Evolutionary conservation across 371 early-diverging fungal genomes (phyloP).

Genomic region (Smittium culicis): DNA sequence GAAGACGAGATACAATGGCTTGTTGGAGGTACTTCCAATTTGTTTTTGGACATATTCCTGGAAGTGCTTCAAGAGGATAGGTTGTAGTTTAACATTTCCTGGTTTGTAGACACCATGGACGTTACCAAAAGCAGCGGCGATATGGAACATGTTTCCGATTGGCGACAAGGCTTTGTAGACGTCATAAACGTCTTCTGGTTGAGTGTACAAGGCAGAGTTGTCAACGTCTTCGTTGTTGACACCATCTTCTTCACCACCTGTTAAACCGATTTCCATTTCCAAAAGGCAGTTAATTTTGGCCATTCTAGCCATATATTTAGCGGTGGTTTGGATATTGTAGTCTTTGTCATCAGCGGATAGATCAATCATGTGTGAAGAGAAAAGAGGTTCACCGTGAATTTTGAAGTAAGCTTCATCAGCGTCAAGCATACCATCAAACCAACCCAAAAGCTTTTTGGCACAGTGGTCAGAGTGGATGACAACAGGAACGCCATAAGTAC

Average conservation of each 20-base stretch:
- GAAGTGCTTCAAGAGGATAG: constrained; percentile 74
- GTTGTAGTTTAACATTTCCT: constrained; percentile 78
- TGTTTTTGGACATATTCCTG: constrained; percentile 62
- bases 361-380: constrained; percentile 91
- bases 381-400: constrained; percentile 76
- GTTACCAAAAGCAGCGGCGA: constrained; percentile 84
- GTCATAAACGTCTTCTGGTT: constrained; percentile 85
- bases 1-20: constrained; percentile 86
- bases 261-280: constrained; percentile 93
- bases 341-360: constrained; percentile 79
- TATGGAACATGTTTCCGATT: constrained; percentile 67
- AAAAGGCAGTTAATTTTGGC: constrained; percentile 63
- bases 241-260: constrained; percentile 91
- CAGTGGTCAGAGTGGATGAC: constrained; percentile 85
- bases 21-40: constrained; percentile 35
- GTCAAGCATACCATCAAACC: constrained; percentile 86
- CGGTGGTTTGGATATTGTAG: constrained; percentile 73
- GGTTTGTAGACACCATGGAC: constrained; percentile 88
- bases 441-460: constrained; percentile 82
- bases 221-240: constrained; percentile 82
- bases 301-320: constrained; percentile 77
- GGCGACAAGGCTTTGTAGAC: constrained; percentile 64
- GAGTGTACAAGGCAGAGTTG: constrained; percentile 72
- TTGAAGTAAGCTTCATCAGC: constrained; percentile 85
- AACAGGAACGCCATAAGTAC: constrained; percentile 78